Evolutionary conservation across 2,329 filamentous ascomycete species (phyloP), one percentile per base, ranked within the genome.

Genomic region (Blastomyces silverae): DNA sequence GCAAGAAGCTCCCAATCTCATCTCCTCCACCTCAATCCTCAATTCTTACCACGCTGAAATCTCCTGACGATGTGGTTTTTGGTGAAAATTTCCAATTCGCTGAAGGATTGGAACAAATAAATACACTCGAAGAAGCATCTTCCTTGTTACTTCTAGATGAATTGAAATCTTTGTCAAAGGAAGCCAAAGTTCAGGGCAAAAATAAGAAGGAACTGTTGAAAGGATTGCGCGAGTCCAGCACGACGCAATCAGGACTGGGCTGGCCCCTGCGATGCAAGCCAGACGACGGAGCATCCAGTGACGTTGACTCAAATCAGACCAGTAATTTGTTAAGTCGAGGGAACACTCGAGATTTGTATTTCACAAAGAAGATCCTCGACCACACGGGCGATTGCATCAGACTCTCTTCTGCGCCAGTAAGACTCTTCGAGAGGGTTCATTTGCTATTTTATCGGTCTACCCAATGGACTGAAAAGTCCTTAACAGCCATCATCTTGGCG

Each of bases 381-480:
- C 87, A 87, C 65, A 89, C 90, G 0, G 94, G 94, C 0, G 86
- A 91, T 17, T 96, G 92, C 69, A 88, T 97, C 66, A 84, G 93
- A 48, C 84, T 99, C 15, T 91, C 91, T 0, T 78, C 88, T 0
- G 78, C 84, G 0, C 83, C 88, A 0, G 84, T 92, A 67, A 91
- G 87, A 71, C 83, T 99, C 0, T 99, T 99, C 71, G 92, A 97
- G 75, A 86, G 94, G 34, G 92, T 97, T 0, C 94, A 97, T 77
- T 80, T 99, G 2, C 92, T 99, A 37, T 99, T 97, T 75, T 97
- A 97, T 75, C 85, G 93, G 65, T 97, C 92, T 11, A 95, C 91
- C 0, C 90, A 96, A 74, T 99, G 94, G 94, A 96, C 92, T 0
- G 93, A 97, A 71, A 97, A 96, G 75, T 97, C 93, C 0, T 80